Evolutionary conservation across 2,329 filamentous ascomycete genomes (phyloP).

Genomic region (Beauveria sp.): DNA sequence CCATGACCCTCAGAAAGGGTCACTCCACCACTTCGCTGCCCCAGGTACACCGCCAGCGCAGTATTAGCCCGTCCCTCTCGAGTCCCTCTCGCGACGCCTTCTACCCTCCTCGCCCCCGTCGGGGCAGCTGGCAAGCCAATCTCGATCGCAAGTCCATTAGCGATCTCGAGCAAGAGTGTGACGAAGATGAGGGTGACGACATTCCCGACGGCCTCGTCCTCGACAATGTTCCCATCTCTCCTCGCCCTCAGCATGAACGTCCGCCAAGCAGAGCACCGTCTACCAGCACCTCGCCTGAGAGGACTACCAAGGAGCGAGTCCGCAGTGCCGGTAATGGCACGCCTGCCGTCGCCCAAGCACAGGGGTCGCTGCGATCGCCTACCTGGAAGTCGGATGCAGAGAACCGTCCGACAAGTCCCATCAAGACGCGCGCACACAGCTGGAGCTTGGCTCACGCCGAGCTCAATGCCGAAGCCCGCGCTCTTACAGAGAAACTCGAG

Average conservation of each 20-base stretch:
- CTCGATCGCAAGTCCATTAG: constrained; percentile 57
- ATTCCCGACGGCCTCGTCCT: constrained; percentile 73
- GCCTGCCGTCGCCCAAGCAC: constrained; percentile 49
- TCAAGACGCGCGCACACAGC: constrained; percentile 56
- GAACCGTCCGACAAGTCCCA: constrained; percentile 29
- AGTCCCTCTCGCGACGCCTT: constrained; percentile 36
- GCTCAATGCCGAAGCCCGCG: constrained; percentile 64
- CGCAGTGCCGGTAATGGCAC: constrained; percentile 58
- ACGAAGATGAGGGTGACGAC: constrained; percentile 68
- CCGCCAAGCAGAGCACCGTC: constrained; percentile 46
- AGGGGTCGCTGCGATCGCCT: constrained; percentile 52
- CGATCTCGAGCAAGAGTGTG: constrained; percentile 68
- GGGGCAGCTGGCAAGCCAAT: constrained; percentile 66
- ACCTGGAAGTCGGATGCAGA: constrained; percentile 42
- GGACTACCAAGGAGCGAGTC: constrained; percentile 41
- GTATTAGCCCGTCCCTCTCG: constrained; percentile 42
- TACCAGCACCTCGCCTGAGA: constrained; percentile 45
- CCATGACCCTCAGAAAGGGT: constrained; percentile 19
- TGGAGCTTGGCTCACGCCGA: constrained; percentile 66
- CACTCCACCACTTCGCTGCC: constrained; percentile 31
- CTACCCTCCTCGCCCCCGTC: constrained; percentile 31
- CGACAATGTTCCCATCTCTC: constrained; percentile 76
- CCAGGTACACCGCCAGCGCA: constrained; percentile 35
- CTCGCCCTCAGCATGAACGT: constrained; percentile 52
- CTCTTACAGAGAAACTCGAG: constrained; percentile 72